Evolutionary conservation across 2,329 filamentous ascomycete genomes (phyloP).

Genomic region (Calonectria hongkongensis): DNA sequence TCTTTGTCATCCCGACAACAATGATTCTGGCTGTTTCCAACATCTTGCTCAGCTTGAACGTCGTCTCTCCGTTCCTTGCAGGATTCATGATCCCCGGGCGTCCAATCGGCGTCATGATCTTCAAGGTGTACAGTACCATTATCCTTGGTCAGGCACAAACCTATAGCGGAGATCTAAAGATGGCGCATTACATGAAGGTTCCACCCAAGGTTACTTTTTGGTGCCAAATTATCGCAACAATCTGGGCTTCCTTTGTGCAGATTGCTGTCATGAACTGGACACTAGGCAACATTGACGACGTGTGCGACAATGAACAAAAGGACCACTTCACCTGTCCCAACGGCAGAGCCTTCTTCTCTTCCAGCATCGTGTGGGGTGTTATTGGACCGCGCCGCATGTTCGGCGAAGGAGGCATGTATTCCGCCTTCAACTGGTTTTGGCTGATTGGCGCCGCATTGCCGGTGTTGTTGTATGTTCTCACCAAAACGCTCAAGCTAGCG

Average conservation of each 20-base stretch:
- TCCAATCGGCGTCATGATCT: constrained; percentile 53
- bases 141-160: constrained; percentile 64
- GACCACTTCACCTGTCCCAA: constrained; percentile 62
- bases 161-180: constrained; percentile 69
- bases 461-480: constrained; percentile 65
- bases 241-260: constrained; percentile 68
- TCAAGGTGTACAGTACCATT: constrained; percentile 54
- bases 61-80: constrained; percentile 62
- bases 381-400: constrained; percentile 75
- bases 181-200: constrained; percentile 71
- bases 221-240: constrained; percentile 64
- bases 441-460: constrained; percentile 70
- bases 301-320: constrained; percentile 62
- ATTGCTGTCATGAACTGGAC: constrained; percentile 67
- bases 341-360: constrained; percentile 68
- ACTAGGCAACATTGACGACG: constrained; percentile 66
- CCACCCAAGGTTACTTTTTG: constrained; percentile 60
- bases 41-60: constrained; percentile 62
- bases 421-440: constrained; percentile 71
- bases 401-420: constrained; percentile 70
- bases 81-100: constrained; percentile 53
- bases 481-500: constrained; percentile 54
- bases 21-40: constrained; percentile 60
- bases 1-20: constrained; percentile 52
- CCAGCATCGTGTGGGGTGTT: constrained; percentile 74